phyloP scores from a whole-genome alignment of 805 yeast species.

The Candida wancherniae region DNA sequence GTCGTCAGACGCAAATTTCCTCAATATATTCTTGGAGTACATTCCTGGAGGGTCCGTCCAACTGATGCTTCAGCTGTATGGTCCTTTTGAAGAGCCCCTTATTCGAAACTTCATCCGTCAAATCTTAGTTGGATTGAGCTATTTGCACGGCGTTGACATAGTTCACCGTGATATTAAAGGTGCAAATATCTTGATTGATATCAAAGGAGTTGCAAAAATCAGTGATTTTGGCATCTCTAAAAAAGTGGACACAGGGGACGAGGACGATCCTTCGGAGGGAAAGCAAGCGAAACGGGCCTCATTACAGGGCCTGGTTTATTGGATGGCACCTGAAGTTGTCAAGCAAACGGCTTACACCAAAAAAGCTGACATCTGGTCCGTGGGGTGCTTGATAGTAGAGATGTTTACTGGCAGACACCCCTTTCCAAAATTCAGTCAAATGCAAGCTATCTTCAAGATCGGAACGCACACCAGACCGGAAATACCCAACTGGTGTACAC shows the following conservation, averaged over 20 bases:
- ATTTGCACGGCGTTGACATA: constrained; percentile 69
- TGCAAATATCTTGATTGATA: constrained; percentile 78
- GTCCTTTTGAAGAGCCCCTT: constrained; percentile 75
- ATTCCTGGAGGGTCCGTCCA: constrained; percentile 50
- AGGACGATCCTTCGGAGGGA: constrained; percentile 11
- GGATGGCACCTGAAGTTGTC: constrained; percentile 99
- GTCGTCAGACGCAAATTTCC: constrained; percentile 59
- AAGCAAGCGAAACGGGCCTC: constrained; percentile 61
- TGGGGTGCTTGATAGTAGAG: constrained; percentile 90
- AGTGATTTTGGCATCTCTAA: constrained; percentile 82
- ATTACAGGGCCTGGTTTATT: constrained; percentile 78
- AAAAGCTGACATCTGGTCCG: constrained; percentile 95
- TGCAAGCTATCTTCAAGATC: constrained; percentile 94
- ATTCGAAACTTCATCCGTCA: constrained; percentile 70
- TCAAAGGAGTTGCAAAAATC: constrained; percentile 75
- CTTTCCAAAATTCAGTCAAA: constrained; percentile 88
- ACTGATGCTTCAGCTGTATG: constrained; percentile 64
- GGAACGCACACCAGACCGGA: constrained; percentile 83
- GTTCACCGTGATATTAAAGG: constrained; percentile 88
- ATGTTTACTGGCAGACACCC: constrained; percentile 97
- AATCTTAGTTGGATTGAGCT: constrained; percentile 67
- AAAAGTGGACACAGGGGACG: constrained; percentile 27
- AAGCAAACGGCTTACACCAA: constrained; percentile 87
- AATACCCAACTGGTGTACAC: constrained; percentile 68
- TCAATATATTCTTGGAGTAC: constrained; percentile 66